phyloP scores from a whole-genome alignment of 73 alveolate genomes.

The Paramecium sonneborni region DNA sequence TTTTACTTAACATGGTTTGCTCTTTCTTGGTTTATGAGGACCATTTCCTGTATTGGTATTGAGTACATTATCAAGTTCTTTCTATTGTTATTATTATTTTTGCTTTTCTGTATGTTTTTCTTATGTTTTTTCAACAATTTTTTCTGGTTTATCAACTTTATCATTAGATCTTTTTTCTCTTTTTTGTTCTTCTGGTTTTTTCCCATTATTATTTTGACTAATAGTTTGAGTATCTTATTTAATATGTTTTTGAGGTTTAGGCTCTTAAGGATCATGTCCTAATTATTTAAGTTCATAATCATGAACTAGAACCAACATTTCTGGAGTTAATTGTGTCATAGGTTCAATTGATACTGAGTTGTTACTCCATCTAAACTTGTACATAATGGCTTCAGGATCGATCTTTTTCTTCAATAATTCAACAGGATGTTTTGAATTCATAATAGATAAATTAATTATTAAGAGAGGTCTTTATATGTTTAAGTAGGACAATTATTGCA shows the following conservation, averaged over 20 bases:
- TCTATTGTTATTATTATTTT: background rate
- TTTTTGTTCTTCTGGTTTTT: background rate
- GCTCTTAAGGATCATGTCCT: background rate
- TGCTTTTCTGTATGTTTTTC: background rate
- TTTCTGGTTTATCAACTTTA: background rate
- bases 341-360: conserved; percentile 20
- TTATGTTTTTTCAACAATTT: background rate
- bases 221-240: background rate
- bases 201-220: background rate
- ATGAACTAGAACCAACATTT: background rate
- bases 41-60: background rate
- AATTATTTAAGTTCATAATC: background rate
- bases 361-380: conserved; percentile 27
- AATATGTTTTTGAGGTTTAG: background rate
- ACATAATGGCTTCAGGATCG: conserved; percentile 41
- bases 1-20: background rate
- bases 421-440: conserved; percentile 13
- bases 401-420: conserved; percentile 18
- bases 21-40: conserved; percentile 12
- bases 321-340: background rate
- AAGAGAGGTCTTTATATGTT: background rate
- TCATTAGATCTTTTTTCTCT: background rate
- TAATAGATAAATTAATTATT: background rate
- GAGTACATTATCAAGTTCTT: background rate
- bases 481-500: background rate